These are phyloP conservation scores for Sphaerulina vaccinii DNA, from an alignment of 2,329 filamentous ascomycete genomes.

Conservation along the genomic window DNA sequence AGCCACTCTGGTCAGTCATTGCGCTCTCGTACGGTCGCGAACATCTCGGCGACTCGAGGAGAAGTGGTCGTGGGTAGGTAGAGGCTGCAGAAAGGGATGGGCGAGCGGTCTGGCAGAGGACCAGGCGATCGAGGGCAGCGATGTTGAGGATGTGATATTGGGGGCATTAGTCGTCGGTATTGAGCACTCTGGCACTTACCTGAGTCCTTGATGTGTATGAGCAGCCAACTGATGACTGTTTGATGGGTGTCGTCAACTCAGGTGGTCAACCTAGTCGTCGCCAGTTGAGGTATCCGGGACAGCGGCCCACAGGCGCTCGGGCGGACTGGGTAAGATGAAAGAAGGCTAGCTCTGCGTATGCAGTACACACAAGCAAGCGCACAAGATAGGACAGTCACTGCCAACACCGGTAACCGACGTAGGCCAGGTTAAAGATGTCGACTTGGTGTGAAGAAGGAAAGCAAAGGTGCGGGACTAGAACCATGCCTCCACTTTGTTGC, in stretches of 20 bases:
- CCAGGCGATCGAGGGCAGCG: conserved; percentile 17
- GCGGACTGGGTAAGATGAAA: not conserved
- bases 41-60: not conserved
- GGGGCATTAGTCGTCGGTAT: conserved; percentile 15
- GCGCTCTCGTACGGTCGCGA: not conserved
- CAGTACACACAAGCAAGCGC: conserved; percentile 13
- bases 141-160: conserved; percentile 25
- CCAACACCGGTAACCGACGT: conserved; percentile 10
- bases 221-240: conserved; percentile 28
- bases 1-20: conserved; percentile 12
- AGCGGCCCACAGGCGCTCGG: conserved; percentile 7
- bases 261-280: conserved; percentile 28
- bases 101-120: conserved; percentile 19
- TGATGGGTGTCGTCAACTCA: conserved; percentile 26
- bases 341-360: conserved; percentile 15
- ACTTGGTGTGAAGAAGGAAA: conserved; percentile 15
- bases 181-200: conserved; percentile 28
- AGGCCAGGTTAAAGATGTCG: conserved; percentile 16
- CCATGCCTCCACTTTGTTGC: conserved; percentile 8
- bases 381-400: conserved; percentile 19
- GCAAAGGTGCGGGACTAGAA: conserved; percentile 7
- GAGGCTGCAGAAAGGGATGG: conserved; percentile 26
- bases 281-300: conserved; percentile 15
- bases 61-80: conserved; percentile 8
- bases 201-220: conserved; percentile 26